Evolutionary conservation across 129 eudicot genomes (phyloP).

Genomic region (Cynara cardunculus): DNA sequence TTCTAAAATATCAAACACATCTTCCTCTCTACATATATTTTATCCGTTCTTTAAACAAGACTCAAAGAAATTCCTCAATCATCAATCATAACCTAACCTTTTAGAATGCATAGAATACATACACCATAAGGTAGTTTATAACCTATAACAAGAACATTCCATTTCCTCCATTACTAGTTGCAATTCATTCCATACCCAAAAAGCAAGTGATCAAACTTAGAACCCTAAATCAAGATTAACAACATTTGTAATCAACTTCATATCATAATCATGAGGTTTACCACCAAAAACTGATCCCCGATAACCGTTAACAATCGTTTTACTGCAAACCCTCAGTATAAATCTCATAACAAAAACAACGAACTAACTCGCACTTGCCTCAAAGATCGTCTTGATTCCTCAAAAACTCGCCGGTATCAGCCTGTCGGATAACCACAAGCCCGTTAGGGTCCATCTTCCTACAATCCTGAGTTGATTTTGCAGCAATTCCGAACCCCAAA

Average conservation of each 20-base stretch:
- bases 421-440: constrained; percentile 81
- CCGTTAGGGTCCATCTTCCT: constrained; percentile 95
- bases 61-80: too few species aligned
- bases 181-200: neutral
- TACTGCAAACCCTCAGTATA: neutral
- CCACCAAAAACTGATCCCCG: neutral
- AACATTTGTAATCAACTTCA: neutral
- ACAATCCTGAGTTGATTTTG: constrained; percentile 74
- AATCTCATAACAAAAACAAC: neutral
- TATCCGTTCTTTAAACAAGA: too few species aligned
- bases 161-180: neutral
- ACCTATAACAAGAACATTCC: neutral
- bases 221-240: neutral
- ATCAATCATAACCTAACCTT: too few species aligned
- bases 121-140: neutral
- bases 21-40: too few species aligned
- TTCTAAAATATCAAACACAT: too few species aligned
- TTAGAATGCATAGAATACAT: neutral
- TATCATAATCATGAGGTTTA: constrained; percentile 2
- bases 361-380: neutral
- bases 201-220: neutral
- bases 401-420: constrained; percentile 93
- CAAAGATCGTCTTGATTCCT: constrained; percentile 93
- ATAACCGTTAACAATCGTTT: neutral
- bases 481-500: constrained; percentile 88